A percentile compares a stretch with the other conserved stretches of the same genome.
phyloP scores from a whole-genome alignment of 345 rosid genomes.

The Anacardium occidentale region DNA sequence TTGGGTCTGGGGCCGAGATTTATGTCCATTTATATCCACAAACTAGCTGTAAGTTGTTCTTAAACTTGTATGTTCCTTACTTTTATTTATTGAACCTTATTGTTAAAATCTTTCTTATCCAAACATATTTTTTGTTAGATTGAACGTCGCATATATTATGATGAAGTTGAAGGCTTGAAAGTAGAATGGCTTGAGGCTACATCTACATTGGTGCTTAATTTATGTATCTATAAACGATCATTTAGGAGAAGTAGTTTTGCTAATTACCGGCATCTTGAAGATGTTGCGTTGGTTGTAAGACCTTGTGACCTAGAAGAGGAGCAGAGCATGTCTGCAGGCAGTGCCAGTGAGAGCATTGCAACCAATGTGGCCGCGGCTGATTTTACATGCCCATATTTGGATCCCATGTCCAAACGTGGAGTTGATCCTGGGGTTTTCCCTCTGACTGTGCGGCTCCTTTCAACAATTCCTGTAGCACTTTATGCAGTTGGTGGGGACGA shows the following conservation, averaged over 20 bases:
- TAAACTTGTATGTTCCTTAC: background rate
- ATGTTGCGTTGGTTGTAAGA: slow-evolving; percentile 51
- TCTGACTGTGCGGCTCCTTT: slow-evolving; percentile 54
- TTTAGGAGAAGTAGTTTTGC: slow-evolving; percentile 42
- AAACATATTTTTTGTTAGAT: slow-evolving; percentile 38
- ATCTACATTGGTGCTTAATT: slow-evolving; percentile 66
- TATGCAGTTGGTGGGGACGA: slow-evolving; percentile 78
- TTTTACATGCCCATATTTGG: slow-evolving; percentile 1
- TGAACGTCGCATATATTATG: slow-evolving; percentile 78
- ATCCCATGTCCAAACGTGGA: slow-evolving; percentile 21
- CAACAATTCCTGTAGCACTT: slow-evolving; percentile 81
- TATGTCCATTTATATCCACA: slow-evolving; percentile 77
- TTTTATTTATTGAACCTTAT: background rate
- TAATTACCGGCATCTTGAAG: slow-evolving; percentile 48
- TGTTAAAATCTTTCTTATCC: background rate
- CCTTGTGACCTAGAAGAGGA: slow-evolving; percentile 45
- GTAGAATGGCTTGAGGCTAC: slow-evolving; percentile 83
- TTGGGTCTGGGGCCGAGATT: slow-evolving; percentile 80
- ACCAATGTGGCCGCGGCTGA: slow-evolving; percentile 3
- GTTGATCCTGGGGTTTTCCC: slow-evolving; percentile 66
- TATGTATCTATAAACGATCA: slow-evolving; percentile 38
- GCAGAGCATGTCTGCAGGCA: slow-evolving; percentile 13
- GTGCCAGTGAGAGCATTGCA: slow-evolving; percentile 8
- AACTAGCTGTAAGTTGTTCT: slow-evolving; percentile 61
- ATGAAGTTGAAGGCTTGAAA: slow-evolving; percentile 67